A percentile compares a stretch with the other conserved stretches of the same genome.
These are phyloP conservation scores for Oropetium thomaeum DNA, from an alignment of 176 grass and related monocot genomes.

Conservation along the genomic window DNA sequence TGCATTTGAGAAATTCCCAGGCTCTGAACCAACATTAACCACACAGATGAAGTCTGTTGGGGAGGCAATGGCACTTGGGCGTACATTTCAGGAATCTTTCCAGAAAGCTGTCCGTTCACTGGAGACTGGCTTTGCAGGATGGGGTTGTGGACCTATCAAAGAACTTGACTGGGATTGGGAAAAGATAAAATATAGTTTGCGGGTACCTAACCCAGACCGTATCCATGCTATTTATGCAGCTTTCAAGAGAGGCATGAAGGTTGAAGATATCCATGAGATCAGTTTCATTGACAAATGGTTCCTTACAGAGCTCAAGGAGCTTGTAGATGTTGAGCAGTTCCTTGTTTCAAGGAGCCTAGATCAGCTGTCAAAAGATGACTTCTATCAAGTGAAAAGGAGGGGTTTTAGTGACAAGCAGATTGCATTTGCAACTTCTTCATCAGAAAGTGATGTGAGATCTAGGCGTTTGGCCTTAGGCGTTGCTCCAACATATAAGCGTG, in stretches of 20 bases:
- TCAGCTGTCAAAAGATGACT: conserved; percentile 74
- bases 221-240: conserved; percentile 93
- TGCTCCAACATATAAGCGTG: conserved; percentile 84
- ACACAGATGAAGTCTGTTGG: conserved; percentile 99
- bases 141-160: conserved; percentile 86
- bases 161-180: conserved; percentile 99
- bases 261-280: conserved; percentile 84
- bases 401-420: conserved; percentile 95
- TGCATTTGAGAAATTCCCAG: conserved; percentile 99
- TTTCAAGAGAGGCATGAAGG: conserved; percentile 91
- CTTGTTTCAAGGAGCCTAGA: conserved; percentile 51
- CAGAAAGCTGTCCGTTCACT: conserved; percentile 95
- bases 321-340: conserved; percentile 80
- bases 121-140: conserved; percentile 89
- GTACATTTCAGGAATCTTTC: conserved; percentile 96
- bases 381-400: conserved; percentile 87
- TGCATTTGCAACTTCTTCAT: conserved; percentile 77
- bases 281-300: conserved; percentile 97
- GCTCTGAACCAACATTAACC: conserved; percentile 83
- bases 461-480: conserved; percentile 67
- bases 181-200: conserved; percentile 83
- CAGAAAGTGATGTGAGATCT: conserved; percentile 73
- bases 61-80: conserved; percentile 88
- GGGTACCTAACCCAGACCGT: conserved; percentile 88
- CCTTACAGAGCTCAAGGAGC: conserved; percentile 74